Percentiles rank a stretch among this genome's conserved stretches.
These are phyloP conservation scores for Phytopythium delawarense DNA, from an alignment of 352 stramenopile species.

Conservation along the genomic window DNA sequence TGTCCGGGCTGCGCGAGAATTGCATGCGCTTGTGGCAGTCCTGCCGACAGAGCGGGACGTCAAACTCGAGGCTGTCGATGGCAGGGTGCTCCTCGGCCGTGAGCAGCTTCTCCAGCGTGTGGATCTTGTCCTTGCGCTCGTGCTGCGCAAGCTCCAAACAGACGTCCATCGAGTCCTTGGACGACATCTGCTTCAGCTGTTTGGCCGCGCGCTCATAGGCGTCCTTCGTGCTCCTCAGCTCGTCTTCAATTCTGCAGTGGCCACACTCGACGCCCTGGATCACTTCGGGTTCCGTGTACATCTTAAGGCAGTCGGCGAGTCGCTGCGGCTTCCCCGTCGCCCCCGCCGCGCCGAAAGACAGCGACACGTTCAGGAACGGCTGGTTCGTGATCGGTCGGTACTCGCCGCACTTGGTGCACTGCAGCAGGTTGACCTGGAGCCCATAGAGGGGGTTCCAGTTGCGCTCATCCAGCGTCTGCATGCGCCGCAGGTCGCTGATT, in stretches of 20 bases:
- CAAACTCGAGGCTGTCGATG: slow-evolving; percentile 34
- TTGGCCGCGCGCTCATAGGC: slow-evolving; percentile 22
- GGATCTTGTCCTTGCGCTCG: slow-evolving; percentile 62
- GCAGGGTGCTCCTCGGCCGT: slow-evolving; percentile 20
- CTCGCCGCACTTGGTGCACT: slow-evolving; percentile 56
- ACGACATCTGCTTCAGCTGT: slow-evolving; percentile 11
- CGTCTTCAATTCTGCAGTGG: slow-evolving; percentile 57
- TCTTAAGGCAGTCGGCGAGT: slow-evolving; percentile 49
- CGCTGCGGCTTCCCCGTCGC: slow-evolving; percentile 22
- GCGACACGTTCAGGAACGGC: slow-evolving; percentile 72
- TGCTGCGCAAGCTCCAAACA: slow-evolving; percentile 52
- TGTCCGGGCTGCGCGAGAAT: slow-evolving; percentile 74
- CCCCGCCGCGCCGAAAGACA: slow-evolving; percentile 48
- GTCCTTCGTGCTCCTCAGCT: slow-evolving; percentile 36
- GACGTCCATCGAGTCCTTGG: slow-evolving; percentile 17
- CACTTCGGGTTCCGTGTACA: slow-evolving; percentile 66
- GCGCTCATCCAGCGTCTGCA: slow-evolving; percentile 55
- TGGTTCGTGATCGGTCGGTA: slow-evolving; percentile 74
- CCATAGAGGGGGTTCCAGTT: slow-evolving; percentile 78
- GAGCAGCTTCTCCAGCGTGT: slow-evolving; percentile 46
- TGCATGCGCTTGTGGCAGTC: slow-evolving; percentile 65
- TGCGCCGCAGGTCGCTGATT: slow-evolving; percentile 67
- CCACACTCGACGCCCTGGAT: slow-evolving; percentile 75
- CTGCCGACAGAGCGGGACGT: slow-evolving; percentile 33
- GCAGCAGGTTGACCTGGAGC: slow-evolving; percentile 75